A percentile compares a stretch with the other conserved stretches of the same genome.
These are phyloP conservation scores for Saccharata proteae DNA, from an alignment of 2,329 filamentous ascomycete genomes.

Conservation along the genomic window DNA sequence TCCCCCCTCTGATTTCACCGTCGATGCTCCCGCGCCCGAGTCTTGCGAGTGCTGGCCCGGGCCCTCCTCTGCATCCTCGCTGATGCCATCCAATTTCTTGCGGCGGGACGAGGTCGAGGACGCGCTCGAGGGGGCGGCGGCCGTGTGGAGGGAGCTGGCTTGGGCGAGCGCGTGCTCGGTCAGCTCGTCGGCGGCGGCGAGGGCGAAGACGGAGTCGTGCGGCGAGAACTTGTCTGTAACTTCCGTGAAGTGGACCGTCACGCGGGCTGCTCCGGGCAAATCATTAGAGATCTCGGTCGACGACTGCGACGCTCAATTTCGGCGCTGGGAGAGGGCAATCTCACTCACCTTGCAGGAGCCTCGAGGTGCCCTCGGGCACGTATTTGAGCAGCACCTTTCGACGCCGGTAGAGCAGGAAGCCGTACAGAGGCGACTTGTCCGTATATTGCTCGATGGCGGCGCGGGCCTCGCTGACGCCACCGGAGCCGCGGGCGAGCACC, in stretches of 20 bases:
- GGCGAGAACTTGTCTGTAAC: slow-evolving; percentile 61
- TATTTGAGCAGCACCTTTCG: slow-evolving; percentile 89
- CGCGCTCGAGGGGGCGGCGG: slow-evolving; percentile 74
- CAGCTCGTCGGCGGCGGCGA: slow-evolving; percentile 62
- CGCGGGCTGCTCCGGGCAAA: slow-evolving; percentile 64
- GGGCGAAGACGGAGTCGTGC: slow-evolving; percentile 73
- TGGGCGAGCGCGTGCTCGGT: slow-evolving; percentile 80
- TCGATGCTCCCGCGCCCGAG: slow-evolving; percentile 5
- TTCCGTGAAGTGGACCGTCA: slow-evolving; percentile 56
- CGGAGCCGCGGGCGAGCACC: slow-evolving; percentile 61
- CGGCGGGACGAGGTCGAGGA: slow-evolving; percentile 68
- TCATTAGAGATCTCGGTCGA: slow-evolving; percentile 11
- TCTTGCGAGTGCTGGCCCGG: too few relatives aligned
- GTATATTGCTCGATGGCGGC: slow-evolving; percentile 65
- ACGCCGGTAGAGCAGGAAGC: slow-evolving; percentile 78
- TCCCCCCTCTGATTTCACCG: slow-evolving; percentile 7
- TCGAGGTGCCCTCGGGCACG: slow-evolving; percentile 78
- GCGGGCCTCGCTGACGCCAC: slow-evolving; percentile 75
- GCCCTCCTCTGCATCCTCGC: slow-evolving; percentile 79
- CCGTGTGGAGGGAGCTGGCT: slow-evolving; percentile 79
- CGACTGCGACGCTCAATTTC: slow-evolving; percentile 4
- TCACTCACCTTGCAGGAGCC: slow-evolving; percentile 76
- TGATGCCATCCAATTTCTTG: slow-evolving; percentile 76
- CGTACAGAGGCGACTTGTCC: slow-evolving; percentile 80
- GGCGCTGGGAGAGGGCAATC: background rate